phyloP scores from a whole-genome alignment of 306 rosid species.

The Abrus pulchellus region DNA sequence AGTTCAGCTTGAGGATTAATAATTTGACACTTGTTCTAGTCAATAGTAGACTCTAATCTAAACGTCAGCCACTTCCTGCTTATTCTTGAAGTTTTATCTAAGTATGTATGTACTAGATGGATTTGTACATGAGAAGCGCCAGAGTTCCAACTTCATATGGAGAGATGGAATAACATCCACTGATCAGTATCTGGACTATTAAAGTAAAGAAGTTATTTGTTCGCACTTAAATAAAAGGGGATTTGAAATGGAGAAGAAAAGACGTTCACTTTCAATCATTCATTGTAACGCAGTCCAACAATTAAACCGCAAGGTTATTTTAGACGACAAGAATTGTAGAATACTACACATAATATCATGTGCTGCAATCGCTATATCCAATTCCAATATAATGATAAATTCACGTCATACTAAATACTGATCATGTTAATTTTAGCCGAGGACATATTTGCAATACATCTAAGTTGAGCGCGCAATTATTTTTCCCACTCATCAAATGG shows the following conservation, averaged over 20 bases:
- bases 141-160: conserved; percentile 25
- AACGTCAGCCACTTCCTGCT: neutral
- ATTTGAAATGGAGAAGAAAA: neutral
- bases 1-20: conserved; percentile 1
- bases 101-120: conserved; percentile 2
- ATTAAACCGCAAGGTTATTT: neutral
- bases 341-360: too few relatives aligned
- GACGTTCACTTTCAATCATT: neutral
- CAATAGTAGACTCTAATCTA: neutral
- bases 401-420: too few relatives aligned
- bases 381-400: too few relatives aligned
- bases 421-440: too few relatives aligned
- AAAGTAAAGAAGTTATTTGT: neutral
- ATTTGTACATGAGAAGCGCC: conserved; percentile 3
- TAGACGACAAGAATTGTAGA: too few relatives aligned
- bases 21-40: neutral
- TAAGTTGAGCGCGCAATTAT: too few relatives aligned
- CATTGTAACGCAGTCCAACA: neutral
- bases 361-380: too few relatives aligned
- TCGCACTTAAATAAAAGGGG: neutral
- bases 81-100: neutral
- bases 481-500: too few relatives aligned
- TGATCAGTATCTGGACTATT: neutral
- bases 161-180: conserved; percentile 29
- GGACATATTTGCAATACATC: too few relatives aligned